Evolutionary conservation across 2,329 filamentous ascomycete genomes (phyloP).

Genomic region (Trichoderma citrinoviride): DNA sequence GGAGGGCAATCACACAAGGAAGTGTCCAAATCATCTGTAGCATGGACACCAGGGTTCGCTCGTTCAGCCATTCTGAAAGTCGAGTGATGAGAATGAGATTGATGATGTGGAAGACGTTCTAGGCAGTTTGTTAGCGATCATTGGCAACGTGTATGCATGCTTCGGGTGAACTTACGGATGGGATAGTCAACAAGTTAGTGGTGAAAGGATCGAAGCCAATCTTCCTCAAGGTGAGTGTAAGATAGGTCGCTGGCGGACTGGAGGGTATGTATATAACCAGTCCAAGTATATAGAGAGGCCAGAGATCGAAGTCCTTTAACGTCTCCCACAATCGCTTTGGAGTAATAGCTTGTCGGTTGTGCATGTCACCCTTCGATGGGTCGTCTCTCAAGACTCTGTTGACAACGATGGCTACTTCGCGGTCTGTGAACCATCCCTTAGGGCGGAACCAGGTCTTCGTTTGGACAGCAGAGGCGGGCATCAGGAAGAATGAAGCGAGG

Average conservation of each 20-base stretch:
- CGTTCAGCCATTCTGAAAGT: slow-evolving; percentile 7
- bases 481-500: slow-evolving; percentile 11
- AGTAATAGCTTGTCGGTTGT: slow-evolving; percentile 10
- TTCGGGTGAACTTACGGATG: not conserved
- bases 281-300: slow-evolving; percentile 11
- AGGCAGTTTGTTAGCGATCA: not conserved
- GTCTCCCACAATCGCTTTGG: slow-evolving; percentile 4
- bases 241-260: slow-evolving; percentile 1
- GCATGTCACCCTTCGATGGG: slow-evolving; percentile 13
- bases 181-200: slow-evolving; percentile 6
- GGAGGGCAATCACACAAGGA: slow-evolving; percentile 11
- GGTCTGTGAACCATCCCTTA: slow-evolving; percentile 13
- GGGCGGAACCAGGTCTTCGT: slow-evolving; percentile 15
- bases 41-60: slow-evolving; percentile 6
- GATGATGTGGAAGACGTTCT: slow-evolving; percentile 12
- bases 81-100: slow-evolving; percentile 12
- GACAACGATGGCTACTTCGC: slow-evolving; percentile 8
- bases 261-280: slow-evolving; percentile 6
- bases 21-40: slow-evolving; percentile 12
- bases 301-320: slow-evolving; percentile 10
- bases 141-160: not conserved
- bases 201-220: slow-evolving; percentile 17
- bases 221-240: slow-evolving; percentile 12
- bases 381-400: slow-evolving; percentile 11
- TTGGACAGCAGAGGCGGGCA: slow-evolving; percentile 9